Conservation (phyloP, 805 yeast species). For the Wickerhamiella shivajii region DNA sequence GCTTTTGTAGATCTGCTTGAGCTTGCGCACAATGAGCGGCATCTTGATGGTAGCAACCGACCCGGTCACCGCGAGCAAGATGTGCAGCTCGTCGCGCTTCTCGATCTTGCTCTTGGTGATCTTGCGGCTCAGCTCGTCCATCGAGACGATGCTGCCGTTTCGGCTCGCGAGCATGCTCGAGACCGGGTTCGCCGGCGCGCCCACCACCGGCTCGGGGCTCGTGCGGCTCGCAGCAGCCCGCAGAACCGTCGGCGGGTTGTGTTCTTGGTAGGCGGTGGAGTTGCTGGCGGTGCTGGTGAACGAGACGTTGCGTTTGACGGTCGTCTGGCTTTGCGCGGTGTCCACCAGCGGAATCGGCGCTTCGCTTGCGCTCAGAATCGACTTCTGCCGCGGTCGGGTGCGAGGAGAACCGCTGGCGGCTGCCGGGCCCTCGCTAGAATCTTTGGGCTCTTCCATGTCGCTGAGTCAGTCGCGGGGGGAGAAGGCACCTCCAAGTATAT, state of each 20-base stretch:
- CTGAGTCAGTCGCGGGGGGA: too few species aligned
- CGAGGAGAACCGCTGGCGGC: too few species aligned
- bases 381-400: too few species aligned
- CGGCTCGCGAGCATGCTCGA: too few species aligned
- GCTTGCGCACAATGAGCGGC: conserved; percentile 74
- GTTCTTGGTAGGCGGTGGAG: conserved; percentile 19
- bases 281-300: conserved; percentile 14
- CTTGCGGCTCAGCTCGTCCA: conserved; percentile 1
- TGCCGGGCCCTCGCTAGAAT: too few species aligned
- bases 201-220: conserved; percentile 1
- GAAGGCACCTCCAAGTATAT: too few species aligned
- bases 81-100: conserved; percentile 59
- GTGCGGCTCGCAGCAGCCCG: conserved; percentile 16
- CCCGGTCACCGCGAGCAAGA: conserved; percentile 86
- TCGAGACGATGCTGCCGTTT: neutral
- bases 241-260: conserved; percentile 19
- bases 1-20: conserved; percentile 59
- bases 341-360: too few species aligned
- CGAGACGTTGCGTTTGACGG: conserved; percentile 13
- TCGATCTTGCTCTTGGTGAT: conserved; percentile 3
- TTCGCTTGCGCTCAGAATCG: too few species aligned
- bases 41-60: conserved; percentile 93
- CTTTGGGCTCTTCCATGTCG: too few species aligned
- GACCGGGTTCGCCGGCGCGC: conserved; percentile 6
- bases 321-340: too few species aligned